phyloP scores from a whole-genome alignment of 208 protist species.

The Leishmania braziliensis region DNA sequence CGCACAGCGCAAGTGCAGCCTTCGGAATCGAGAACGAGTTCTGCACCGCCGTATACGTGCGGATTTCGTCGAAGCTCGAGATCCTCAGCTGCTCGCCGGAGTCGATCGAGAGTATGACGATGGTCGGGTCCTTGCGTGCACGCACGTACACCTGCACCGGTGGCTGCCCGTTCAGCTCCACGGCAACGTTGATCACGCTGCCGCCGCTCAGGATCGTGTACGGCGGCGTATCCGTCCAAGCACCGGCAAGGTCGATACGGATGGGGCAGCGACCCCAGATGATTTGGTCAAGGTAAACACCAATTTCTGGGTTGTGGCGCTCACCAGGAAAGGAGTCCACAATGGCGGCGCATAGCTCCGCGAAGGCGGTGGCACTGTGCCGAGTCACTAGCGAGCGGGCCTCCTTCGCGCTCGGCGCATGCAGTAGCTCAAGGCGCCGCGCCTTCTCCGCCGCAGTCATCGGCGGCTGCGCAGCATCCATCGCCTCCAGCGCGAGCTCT shows the following conservation, averaged over 20 bases:
- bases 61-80: slow-evolving; percentile 43
- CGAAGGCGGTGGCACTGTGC: slow-evolving; percentile 31
- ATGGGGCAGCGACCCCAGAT: slow-evolving; percentile 52
- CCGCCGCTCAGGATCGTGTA: slow-evolving; percentile 54
- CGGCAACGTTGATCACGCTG: slow-evolving; percentile 61
- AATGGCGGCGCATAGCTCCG: slow-evolving; percentile 22
- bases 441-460: slow-evolving; percentile 1
- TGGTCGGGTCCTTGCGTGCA: slow-evolving; percentile 22
- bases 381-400: slow-evolving; percentile 6
- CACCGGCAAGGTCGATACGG: slow-evolving; percentile 62
- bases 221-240: slow-evolving; percentile 76
- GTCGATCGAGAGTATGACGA: slow-evolving; percentile 53
- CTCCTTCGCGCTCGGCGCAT: slow-evolving; percentile 1
- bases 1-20: slow-evolving; percentile 52
- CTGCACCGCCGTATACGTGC: slow-evolving; percentile 40
- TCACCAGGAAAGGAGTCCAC: slow-evolving; percentile 24
- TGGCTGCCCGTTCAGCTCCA: slow-evolving; percentile 56
- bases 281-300: slow-evolving; percentile 46
- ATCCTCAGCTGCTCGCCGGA: slow-evolving; percentile 28
- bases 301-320: slow-evolving; percentile 23
- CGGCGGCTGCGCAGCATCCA: neutral
- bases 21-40: slow-evolving; percentile 70
- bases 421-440: slow-evolving; percentile 17
- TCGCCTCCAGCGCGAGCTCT: slow-evolving; percentile 23
- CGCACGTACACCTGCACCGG: slow-evolving; percentile 58